Evolutionary conservation across 1,284 basidiomycete species (phyloP).

Genomic region (Boletus calvinii): DNA sequence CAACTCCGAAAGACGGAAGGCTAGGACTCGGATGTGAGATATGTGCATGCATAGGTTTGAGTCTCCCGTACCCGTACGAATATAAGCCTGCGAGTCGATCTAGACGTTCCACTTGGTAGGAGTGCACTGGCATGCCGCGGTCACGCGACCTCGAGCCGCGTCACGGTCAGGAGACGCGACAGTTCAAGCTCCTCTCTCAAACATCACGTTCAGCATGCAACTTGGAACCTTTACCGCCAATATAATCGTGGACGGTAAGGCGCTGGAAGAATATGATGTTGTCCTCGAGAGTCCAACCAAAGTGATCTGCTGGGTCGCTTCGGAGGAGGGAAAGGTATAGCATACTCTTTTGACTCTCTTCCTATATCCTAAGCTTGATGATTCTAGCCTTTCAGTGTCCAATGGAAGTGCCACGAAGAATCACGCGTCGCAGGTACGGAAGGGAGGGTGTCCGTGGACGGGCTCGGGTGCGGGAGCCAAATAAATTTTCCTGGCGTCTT

Average conservation of each 20-base stretch:
- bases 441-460: constrained; percentile 3
- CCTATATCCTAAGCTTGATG: background rate
- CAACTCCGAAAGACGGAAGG: too few species aligned
- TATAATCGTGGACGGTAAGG: constrained; percentile 14
- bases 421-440: background rate
- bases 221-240: constrained; percentile 13
- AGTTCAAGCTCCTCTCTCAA: too few species aligned
- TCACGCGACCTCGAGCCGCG: too few species aligned
- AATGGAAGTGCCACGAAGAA: constrained; percentile 9
- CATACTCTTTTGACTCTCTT: background rate
- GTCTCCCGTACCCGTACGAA: background rate
- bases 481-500: accelerated
- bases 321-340: constrained; percentile 20
- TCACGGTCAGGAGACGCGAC: too few species aligned
- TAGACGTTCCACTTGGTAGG: background rate
- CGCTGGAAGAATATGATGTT: constrained; percentile 18
- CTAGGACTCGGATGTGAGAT: too few species aligned
- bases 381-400: constrained; percentile 16
- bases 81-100: background rate
- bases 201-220: constrained; percentile 12
- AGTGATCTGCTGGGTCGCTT: constrained; percentile 23
- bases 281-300: constrained; percentile 1
- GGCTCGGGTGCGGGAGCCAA: background rate
- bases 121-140: too few species aligned
- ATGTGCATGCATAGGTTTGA: too few species aligned